Evolutionary conservation across 352 stramenopile genomes (phyloP).

Genomic region (Phytophthora pluvialis): DNA sequence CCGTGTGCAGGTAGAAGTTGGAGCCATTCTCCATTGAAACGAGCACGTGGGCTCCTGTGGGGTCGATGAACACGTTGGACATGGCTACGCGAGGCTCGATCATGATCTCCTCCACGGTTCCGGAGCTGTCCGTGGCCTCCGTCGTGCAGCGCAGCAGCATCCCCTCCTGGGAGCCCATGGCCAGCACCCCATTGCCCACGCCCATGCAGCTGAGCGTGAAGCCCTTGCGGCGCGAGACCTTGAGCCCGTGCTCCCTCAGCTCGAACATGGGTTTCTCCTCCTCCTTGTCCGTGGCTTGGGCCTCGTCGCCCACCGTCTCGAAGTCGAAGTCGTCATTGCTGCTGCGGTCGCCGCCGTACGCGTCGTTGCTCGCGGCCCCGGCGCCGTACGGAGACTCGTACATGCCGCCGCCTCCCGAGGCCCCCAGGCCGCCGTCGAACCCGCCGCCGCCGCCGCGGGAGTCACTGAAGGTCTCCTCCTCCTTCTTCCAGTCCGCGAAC

Average conservation of each 20-base stretch:
- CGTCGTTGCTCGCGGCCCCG: constrained; percentile 21
- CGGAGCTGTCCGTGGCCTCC: constrained; percentile 76
- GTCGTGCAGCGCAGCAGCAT: constrained; percentile 82
- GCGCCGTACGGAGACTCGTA: constrained; percentile 55
- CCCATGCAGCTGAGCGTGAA: constrained; percentile 87
- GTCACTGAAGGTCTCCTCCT: constrained; percentile 57
- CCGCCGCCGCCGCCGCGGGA: constrained; percentile 25
- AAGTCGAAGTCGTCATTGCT: constrained; percentile 84
- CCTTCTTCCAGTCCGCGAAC: constrained; percentile 90
- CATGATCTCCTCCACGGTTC: constrained; percentile 87
- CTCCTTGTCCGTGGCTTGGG: constrained; percentile 48
- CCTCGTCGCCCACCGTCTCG: constrained; percentile 62
- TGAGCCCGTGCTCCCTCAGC: constrained; percentile 85
- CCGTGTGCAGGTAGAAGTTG: constrained; percentile 88
- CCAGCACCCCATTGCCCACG: constrained; percentile 83
- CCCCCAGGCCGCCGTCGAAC: constrained; percentile 15
- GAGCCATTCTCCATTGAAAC: constrained; percentile 90
- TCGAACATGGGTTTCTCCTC: constrained; percentile 88
- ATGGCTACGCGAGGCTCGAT: constrained; percentile 89
- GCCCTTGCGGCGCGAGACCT: constrained; percentile 83
- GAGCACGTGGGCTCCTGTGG: constrained; percentile 78
- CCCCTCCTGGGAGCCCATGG: constrained; percentile 83
- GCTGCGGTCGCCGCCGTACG: constrained; percentile 40
- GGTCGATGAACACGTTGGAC: constrained; percentile 82
- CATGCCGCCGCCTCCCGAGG: constrained; percentile 1